phyloP scores from a whole-genome alignment of 176 grass and related monocot genomes.

The Hyparrhenia diplandra region DNA sequence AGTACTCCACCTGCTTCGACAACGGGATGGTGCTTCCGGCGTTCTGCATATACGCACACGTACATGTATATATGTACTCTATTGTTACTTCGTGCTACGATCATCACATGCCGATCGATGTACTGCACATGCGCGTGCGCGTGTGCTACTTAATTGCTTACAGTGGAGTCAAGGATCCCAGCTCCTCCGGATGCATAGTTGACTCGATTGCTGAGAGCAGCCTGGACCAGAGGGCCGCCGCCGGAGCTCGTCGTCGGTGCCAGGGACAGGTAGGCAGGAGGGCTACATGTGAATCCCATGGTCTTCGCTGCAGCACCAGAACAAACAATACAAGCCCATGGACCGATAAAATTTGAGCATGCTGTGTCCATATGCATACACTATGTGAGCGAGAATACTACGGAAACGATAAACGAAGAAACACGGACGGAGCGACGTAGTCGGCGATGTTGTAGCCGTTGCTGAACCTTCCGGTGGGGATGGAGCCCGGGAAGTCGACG shows the following conservation, averaged over 20 bases:
- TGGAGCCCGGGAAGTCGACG: constrained; percentile 33
- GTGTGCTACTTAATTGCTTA: background rate
- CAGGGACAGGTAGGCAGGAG: constrained; percentile 32
- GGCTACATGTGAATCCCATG: constrained; percentile 26
- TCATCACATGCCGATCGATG: background rate
- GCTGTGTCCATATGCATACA: background rate
- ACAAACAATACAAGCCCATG: background rate
- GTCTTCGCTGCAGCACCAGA: constrained; percentile 7
- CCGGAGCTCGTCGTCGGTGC: background rate
- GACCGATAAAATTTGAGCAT: background rate
- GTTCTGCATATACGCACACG: background rate
- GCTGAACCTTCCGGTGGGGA: constrained; percentile 53
- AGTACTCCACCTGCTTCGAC: constrained; percentile 31
- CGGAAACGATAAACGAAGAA: background rate
- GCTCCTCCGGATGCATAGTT: constrained; percentile 56
- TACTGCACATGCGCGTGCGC: too few species aligned
- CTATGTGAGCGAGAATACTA: background rate
- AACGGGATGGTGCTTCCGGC: constrained; percentile 13
- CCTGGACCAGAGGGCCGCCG: background rate
- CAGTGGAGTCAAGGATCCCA: constrained; percentile 44
- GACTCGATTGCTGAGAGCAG: constrained; percentile 2
- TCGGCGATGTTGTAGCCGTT: constrained; percentile 51
- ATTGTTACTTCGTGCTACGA: background rate
- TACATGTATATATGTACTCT: background rate
- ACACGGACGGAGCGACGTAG: constrained; percentile 25